Conservation (phyloP, 164 flowering plant species). For the Kalanchoe fedtschenkoi region DNA sequence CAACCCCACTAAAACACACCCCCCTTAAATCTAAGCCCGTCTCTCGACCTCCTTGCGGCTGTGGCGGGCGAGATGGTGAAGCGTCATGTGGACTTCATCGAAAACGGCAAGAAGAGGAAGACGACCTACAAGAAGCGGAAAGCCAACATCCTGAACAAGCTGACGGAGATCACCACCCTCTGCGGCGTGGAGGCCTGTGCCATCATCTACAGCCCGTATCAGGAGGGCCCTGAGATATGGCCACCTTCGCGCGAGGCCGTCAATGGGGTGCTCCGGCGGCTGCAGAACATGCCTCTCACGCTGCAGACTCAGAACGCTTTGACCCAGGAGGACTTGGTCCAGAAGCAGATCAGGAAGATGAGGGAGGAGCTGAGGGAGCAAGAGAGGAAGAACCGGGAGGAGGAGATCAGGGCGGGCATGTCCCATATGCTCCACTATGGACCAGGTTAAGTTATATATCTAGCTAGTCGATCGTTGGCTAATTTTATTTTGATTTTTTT, state of each 20-base stretch:
- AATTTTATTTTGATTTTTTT: background rate
- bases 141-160: background rate
- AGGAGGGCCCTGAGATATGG: background rate
- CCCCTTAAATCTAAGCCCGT: no score
- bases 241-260: background rate
- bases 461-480: no score
- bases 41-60: no score
- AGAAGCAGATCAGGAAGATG: background rate
- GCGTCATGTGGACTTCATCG: background rate
- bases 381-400: background rate
- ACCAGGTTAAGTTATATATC: background rate
- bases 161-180: background rate
- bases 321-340: background rate
- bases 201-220: background rate
- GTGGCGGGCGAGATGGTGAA: slow-evolving; percentile 2
- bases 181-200: background rate
- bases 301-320: background rate
- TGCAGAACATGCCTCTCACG: background rate
- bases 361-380: background rate
- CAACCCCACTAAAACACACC: no score
- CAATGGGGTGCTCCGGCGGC: background rate
- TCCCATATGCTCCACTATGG: background rate
- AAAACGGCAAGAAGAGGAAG: background rate
- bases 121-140: background rate
- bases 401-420: background rate